These are phyloP conservation scores for Sclerotiophoma versabilis DNA, from an alignment of 2,329 filamentous ascomycete genomes.

Conservation along the genomic window DNA sequence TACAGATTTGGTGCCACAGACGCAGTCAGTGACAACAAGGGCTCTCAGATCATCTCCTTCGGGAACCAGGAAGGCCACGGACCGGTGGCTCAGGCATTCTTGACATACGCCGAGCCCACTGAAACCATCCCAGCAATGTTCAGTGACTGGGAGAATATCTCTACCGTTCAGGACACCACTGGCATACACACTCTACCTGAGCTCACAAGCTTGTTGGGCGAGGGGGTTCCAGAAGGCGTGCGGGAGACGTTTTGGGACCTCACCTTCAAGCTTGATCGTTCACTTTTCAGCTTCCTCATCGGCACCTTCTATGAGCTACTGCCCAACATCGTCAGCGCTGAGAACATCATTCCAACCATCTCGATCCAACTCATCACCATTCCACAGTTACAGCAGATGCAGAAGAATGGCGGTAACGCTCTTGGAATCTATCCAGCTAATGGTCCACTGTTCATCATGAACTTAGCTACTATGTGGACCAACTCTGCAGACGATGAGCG, in stretches of 20 bases:
- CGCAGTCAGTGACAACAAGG: not conserved
- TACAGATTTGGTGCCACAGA: not conserved
- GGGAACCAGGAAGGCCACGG: not conserved
- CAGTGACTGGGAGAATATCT: not conserved
- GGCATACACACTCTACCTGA: not conserved
- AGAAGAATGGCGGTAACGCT: constrained; percentile 40
- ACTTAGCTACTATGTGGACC: constrained; percentile 14
- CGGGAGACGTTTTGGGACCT: constrained; percentile 38
- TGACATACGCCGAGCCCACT: not conserved
- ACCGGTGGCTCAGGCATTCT: not conserved
- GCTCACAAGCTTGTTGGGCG: not conserved
- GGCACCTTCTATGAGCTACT: constrained; percentile 34
- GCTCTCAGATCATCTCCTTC: constrained; percentile 1
- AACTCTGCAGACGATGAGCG: not conserved
- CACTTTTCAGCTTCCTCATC: constrained; percentile 24
- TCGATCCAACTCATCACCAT: constrained; percentile 41
- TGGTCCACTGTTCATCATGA: constrained; percentile 33
- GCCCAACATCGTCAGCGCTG: constrained; percentile 28
- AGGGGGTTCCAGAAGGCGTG: constrained; percentile 15
- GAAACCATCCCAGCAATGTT: not conserved
- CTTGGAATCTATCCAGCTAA: constrained; percentile 33
- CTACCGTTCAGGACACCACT: not conserved
- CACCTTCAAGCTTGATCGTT: constrained; percentile 33
- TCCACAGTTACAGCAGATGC: constrained; percentile 32
- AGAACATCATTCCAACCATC: constrained; percentile 22